Evolutionary conservation across 2,329 filamentous ascomycete species (phyloP).

Genomic region (Didymella pomorum): DNA sequence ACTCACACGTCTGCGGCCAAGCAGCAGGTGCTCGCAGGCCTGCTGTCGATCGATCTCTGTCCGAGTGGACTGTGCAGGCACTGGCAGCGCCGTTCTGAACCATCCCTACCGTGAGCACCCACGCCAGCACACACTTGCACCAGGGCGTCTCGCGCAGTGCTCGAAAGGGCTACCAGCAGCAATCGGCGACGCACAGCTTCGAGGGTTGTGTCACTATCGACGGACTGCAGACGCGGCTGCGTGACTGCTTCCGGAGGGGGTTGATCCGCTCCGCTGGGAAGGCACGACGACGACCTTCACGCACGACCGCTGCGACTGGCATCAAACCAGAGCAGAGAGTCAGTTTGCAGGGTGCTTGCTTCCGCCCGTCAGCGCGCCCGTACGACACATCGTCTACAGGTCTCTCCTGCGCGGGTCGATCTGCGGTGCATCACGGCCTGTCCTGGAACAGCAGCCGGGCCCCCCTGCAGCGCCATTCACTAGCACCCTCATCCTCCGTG

Average conservation of each 20-base stretch:
- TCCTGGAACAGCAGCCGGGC: constrained; percentile 43
- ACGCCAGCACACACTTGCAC: constrained; percentile 12
- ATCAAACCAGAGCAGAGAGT: neutral
- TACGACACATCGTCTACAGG: constrained; percentile 29
- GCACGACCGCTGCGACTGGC: neutral
- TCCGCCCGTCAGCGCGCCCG: constrained; percentile 29
- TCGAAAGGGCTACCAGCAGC: constrained; percentile 26
- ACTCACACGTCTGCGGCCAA: constrained; percentile 9
- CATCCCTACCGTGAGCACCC: constrained; percentile 25
- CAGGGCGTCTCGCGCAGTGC: constrained; percentile 18
- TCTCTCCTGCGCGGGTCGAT: constrained; percentile 47
- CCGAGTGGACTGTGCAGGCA: constrained; percentile 25
- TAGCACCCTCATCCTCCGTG: constrained; percentile 32
- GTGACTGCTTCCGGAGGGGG: constrained; percentile 25
- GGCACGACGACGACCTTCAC: constrained; percentile 12
- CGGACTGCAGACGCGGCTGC: constrained; percentile 24
- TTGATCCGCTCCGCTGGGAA: constrained; percentile 33
- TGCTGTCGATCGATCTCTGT: constrained; percentile 42
- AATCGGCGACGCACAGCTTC: constrained; percentile 19
- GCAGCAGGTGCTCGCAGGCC: constrained; percentile 37
- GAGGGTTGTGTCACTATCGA: constrained; percentile 18
- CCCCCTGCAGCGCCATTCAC: constrained; percentile 32
- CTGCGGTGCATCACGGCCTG: constrained; percentile 53
- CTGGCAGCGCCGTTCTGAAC: constrained; percentile 22
- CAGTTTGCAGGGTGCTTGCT: constrained; percentile 28